phyloP scores from a whole-genome alignment of 2,329 filamentous ascomycete genomes.

The Tolypocladium endophyticum region DNA sequence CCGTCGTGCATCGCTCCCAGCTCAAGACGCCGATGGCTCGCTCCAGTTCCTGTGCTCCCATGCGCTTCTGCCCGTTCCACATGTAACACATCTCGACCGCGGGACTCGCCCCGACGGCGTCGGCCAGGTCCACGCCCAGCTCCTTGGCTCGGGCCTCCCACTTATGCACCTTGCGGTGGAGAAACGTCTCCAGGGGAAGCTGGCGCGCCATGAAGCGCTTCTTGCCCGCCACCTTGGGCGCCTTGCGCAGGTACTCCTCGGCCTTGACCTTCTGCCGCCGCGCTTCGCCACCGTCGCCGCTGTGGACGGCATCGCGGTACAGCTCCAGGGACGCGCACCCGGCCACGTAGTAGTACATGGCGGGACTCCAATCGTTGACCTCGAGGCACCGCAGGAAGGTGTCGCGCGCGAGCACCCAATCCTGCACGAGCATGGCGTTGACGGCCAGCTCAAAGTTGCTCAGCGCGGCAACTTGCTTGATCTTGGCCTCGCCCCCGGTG shows the following conservation, averaged over 20 bases:
- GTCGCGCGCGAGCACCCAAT: constrained; percentile 63
- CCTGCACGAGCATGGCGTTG: constrained; percentile 66
- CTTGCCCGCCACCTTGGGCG: constrained; percentile 65
- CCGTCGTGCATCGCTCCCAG: constrained; percentile 51
- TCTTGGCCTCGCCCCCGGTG: constrained; percentile 51
- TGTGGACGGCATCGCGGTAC: constrained; percentile 53
- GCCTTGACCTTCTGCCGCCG: constrained; percentile 51
- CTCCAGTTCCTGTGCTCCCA: constrained; percentile 56
- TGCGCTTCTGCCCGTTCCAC: constrained; percentile 82
- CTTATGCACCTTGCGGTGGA: constrained; percentile 73
- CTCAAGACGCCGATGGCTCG: constrained; percentile 50
- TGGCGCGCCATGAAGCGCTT: constrained; percentile 86
- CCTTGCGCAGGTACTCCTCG: constrained; percentile 59
- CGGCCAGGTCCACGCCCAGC: constrained; percentile 57
- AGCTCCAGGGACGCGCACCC: constrained; percentile 69
- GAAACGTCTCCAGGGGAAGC: constrained; percentile 81
- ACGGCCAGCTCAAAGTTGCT: constrained; percentile 77
- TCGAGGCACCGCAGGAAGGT: constrained; percentile 66
- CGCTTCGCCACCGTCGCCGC: constrained; percentile 31
- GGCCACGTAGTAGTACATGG: constrained; percentile 82
- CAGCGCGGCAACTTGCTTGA: constrained; percentile 82
- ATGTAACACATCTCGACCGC: constrained; percentile 87
- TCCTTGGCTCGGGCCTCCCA: constrained; percentile 71
- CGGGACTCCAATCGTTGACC: constrained; percentile 84
- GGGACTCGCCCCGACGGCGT: constrained; percentile 73